Evolutionary conservation across 352 stramenopile genomes (phyloP).

Genomic region (Pythium guiyangense): DNA sequence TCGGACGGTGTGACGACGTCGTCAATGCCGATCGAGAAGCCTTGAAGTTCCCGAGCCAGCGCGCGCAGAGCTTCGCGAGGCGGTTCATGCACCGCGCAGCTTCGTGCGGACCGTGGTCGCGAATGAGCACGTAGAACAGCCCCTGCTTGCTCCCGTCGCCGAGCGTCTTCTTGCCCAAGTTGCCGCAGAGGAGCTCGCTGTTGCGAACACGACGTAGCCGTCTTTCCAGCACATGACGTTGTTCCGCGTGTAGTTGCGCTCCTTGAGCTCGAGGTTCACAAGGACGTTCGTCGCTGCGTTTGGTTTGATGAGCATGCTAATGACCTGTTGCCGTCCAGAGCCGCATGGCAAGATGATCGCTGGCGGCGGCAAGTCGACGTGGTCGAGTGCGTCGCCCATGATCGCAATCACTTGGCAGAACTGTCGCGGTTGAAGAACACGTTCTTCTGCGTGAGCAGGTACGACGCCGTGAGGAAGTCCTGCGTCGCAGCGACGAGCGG

Average conservation of each 20-base stretch:
- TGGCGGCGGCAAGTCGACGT: conserved; percentile 87
- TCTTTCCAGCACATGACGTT: conserved; percentile 98
- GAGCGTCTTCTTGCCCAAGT: conserved; percentile 98
- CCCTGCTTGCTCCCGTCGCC: conserved; percentile 98
- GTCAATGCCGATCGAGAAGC: conserved; percentile 99
- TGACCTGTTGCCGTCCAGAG: conserved; percentile 99
- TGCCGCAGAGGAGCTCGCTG: conserved; percentile 97
- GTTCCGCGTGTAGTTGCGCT: conserved; percentile 95
- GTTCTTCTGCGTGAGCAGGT: conserved; percentile 98
- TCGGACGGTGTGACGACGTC: conserved; percentile 98
- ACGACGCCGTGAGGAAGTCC: conserved; percentile 99
- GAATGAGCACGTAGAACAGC: conserved; percentile 97
- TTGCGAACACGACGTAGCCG: conserved; percentile 97
- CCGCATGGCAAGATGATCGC: conserved; percentile 68
- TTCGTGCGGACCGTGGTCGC: conserved; percentile 91
- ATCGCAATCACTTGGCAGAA: conserved; percentile 96
- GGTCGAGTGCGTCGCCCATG: conserved; percentile 94
- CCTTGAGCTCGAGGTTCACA: conserved; percentile 88
- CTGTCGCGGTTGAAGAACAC: conserved; percentile 96
- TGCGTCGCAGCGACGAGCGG: conserved; percentile 97
- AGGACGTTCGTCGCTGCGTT: conserved; percentile 84
- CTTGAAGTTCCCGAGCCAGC: conserved; percentile 96
- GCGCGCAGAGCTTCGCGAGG: conserved; percentile 95
- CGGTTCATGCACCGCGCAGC: conserved; percentile 97
- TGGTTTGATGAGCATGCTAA: conserved; percentile 81